Conservation (phyloP, 495 filamentous ascomycete species). For the Halenospora varia region DNA sequence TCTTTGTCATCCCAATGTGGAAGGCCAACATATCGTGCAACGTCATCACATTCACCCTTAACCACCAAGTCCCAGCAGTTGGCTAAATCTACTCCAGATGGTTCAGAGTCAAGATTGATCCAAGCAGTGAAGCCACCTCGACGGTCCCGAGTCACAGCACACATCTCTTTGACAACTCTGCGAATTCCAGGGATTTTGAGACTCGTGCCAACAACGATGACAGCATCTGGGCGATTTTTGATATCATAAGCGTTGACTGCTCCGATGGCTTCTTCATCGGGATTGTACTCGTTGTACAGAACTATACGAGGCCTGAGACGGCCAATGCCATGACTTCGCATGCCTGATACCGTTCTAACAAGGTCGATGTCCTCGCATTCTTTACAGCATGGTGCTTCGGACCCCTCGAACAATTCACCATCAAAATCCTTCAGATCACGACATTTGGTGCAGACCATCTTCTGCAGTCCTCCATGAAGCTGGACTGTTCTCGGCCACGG, state of each 20-base stretch:
- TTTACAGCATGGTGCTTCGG: slow-evolving; percentile 76
- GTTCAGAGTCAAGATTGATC: slow-evolving; percentile 86
- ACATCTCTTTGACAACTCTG: slow-evolving; percentile 87
- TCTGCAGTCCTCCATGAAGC: slow-evolving; percentile 87
- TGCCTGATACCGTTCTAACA: slow-evolving; percentile 74
- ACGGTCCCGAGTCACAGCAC: slow-evolving; percentile 68
- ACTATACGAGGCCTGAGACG: slow-evolving; percentile 89
- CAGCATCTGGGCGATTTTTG: slow-evolving; percentile 77
- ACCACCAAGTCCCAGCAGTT: slow-evolving; percentile 91
- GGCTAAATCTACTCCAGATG: slow-evolving; percentile 78
- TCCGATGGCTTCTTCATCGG: slow-evolving; percentile 93
- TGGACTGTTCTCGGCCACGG: slow-evolving; percentile 93
- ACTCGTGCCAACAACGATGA: slow-evolving; percentile 93
- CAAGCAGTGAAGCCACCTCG: slow-evolving; percentile 90
- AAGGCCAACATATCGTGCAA: slow-evolving; percentile 70
- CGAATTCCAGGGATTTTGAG: slow-evolving; percentile 91
- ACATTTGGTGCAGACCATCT: slow-evolving; percentile 96
- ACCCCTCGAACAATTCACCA: slow-evolving; percentile 74
- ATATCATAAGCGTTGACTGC: slow-evolving; percentile 82
- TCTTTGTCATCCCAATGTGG: slow-evolving; percentile 69
- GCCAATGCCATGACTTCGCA: slow-evolving; percentile 91
- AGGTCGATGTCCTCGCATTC: slow-evolving; percentile 71
- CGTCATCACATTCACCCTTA: slow-evolving; percentile 80
- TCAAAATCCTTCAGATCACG: slow-evolving; percentile 67
- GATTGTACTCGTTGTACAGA: slow-evolving; percentile 95